Percentiles rank a stretch among this genome's conserved stretches.
Evolutionary conservation across 2,329 filamentous ascomycete genomes (phyloP).

Genomic region (Incumbomyces lentus): DNA sequence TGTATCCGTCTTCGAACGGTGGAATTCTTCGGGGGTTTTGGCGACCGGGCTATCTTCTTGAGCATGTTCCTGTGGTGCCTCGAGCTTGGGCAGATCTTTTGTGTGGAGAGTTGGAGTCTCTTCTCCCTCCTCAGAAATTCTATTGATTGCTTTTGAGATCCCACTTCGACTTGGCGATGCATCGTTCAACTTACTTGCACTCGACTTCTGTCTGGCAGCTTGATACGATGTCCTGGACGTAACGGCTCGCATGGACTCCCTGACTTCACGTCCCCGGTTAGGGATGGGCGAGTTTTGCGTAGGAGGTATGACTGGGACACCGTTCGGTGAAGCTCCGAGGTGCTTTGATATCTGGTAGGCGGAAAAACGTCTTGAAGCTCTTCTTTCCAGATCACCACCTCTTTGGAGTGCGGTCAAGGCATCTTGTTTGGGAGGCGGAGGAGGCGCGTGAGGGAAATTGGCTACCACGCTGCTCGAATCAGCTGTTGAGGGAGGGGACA

Average conservation of each 20-base stretch:
- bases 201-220: constrained; percentile 35
- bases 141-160: constrained; percentile 30
- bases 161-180: constrained; percentile 49
- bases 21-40: constrained; percentile 59
- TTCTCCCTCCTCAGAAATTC: constrained; percentile 51
- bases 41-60: constrained; percentile 36
- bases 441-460: constrained; percentile 20
- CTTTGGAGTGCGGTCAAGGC: constrained; percentile 83
- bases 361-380: constrained; percentile 87
- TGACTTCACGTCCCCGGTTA: constrained; percentile 71
- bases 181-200: constrained; percentile 33
- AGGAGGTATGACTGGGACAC: constrained; percentile 74
- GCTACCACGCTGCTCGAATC: constrained; percentile 9
- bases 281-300: constrained; percentile 70
- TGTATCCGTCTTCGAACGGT: constrained; percentile 28
- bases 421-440: constrained; percentile 66
- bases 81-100: constrained; percentile 24
- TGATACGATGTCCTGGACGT: constrained; percentile 48
- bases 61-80: constrained; percentile 26
- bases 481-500: constrained; percentile 58
- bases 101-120: constrained; percentile 23
- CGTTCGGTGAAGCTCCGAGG: constrained; percentile 67
- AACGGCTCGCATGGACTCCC: constrained; percentile 72
- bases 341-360: constrained; percentile 96
- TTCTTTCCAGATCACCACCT: constrained; percentile 81